Evolutionary conservation across 2,329 filamentous ascomycete genomes (phyloP).

Genomic region (Colletotrichum sp.): DNA sequence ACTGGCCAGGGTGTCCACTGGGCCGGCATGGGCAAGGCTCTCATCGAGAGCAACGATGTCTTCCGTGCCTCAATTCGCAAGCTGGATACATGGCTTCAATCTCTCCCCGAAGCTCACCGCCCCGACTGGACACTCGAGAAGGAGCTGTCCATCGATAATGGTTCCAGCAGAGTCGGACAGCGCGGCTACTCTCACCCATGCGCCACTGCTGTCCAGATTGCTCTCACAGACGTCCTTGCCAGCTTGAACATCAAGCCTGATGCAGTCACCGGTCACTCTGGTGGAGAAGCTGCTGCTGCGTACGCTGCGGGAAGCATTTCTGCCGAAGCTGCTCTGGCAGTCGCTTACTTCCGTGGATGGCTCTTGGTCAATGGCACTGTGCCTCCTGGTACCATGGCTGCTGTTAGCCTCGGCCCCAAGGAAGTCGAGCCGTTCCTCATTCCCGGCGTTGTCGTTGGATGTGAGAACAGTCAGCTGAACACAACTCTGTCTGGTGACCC

Average conservation of each 20-base stretch:
- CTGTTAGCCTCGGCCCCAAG: slow-evolving; percentile 37
- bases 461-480: slow-evolving; percentile 34
- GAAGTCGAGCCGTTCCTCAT: slow-evolving; percentile 32
- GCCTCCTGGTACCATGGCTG: slow-evolving; percentile 41
- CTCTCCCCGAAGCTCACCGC: background rate
- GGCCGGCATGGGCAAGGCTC: slow-evolving; percentile 19
- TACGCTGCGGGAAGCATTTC: slow-evolving; percentile 43
- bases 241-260: slow-evolving; percentile 33
- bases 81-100: slow-evolving; percentile 19
- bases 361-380: slow-evolving; percentile 24
- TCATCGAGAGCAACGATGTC: background rate
- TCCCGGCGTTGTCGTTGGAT: slow-evolving; percentile 30
- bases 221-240: slow-evolving; percentile 41
- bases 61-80: slow-evolving; percentile 17
- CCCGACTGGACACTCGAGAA: slow-evolving; percentile 28
- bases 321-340: slow-evolving; percentile 37
- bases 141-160: slow-evolving; percentile 24
- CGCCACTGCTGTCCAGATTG: slow-evolving; percentile 42
- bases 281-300: slow-evolving; percentile 50
- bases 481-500: slow-evolving; percentile 30
- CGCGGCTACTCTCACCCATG: slow-evolving; percentile 29
- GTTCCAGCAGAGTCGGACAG: slow-evolving; percentile 26
- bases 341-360: slow-evolving; percentile 44
- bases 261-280: slow-evolving; percentile 46
- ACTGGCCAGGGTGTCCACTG: slow-evolving; percentile 24